Conservation (phyloP, 495 filamentous ascomycete genomes). For the Hypoxylon crocopeplum region DNA sequence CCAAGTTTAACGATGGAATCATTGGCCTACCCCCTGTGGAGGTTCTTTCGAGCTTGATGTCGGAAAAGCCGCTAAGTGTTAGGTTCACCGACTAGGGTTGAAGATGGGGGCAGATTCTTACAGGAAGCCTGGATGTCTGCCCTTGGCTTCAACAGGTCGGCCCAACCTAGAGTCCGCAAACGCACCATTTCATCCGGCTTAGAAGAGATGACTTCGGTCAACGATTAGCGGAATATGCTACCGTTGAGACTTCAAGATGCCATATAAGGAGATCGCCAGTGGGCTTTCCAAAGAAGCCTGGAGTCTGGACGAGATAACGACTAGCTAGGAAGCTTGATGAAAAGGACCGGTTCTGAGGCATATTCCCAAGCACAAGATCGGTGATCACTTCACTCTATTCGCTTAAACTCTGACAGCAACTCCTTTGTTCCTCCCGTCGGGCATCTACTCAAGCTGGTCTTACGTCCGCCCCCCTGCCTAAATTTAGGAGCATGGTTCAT, state of each 20-base stretch:
- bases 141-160: neutral
- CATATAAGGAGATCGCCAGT: constrained; percentile 25
- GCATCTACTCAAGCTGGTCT: constrained; percentile 1
- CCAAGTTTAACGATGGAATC: neutral
- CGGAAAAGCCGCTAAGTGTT: constrained; percentile 29
- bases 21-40: constrained; percentile 2
- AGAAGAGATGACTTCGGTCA: neutral
- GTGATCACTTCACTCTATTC: constrained; percentile 6
- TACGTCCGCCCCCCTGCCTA: constrained; percentile 14
- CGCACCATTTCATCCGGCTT: neutral
- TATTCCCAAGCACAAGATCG: constrained; percentile 5
- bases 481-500: constrained; percentile 18
- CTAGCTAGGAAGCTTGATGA: neutral
- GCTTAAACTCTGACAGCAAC: neutral
- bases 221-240: constrained; percentile 6
- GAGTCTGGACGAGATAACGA: constrained; percentile 3
- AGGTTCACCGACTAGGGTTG: constrained; percentile 4
- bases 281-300: neutral
- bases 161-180: neutral
- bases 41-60: constrained; percentile 1
- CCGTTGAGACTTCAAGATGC: constrained; percentile 1
- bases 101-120: constrained; percentile 2
- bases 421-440: constrained; percentile 1
- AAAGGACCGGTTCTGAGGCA: neutral
- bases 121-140: neutral